phyloP scores from a whole-genome alignment of 768 basidiomycete species.

The Cantharellus anzutake region DNA sequence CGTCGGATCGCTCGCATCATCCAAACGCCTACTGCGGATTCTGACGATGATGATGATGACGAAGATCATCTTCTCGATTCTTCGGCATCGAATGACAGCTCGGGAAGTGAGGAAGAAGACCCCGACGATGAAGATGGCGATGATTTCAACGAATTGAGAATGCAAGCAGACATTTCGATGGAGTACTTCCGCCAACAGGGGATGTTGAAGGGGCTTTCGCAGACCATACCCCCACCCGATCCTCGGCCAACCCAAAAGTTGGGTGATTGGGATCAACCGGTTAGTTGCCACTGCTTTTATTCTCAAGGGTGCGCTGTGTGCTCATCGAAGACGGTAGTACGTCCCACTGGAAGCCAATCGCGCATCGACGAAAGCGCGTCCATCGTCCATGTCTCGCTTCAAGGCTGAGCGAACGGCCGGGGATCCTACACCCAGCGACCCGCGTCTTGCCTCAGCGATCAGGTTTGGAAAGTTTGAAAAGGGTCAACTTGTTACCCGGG shows the following conservation, averaged over 20 bases:
- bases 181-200: background rate
- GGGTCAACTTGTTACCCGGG: background rate
- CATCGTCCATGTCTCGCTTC: background rate
- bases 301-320: background rate
- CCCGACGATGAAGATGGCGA: background rate
- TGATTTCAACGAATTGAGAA: background rate
- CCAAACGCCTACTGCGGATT: no score
- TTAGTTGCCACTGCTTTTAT: background rate
- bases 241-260: background rate
- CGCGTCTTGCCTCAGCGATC: background rate
- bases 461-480: background rate
- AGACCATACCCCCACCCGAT: background rate
- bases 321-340: background rate
- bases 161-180: background rate
- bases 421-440: background rate
- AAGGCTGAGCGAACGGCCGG: background rate
- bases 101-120: background rate
- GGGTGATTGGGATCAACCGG: background rate
- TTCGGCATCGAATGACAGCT: background rate
- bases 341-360: background rate
- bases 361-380: background rate
- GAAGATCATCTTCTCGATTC: background rate
- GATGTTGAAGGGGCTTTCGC: background rate
- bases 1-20: background rate
- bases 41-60: background rate